Percentiles rank a stretch among this genome's conserved stretches.
Conservation (phyloP, 352 stramenopile genomes). For the Phytophthora chlamydospora region DNA sequence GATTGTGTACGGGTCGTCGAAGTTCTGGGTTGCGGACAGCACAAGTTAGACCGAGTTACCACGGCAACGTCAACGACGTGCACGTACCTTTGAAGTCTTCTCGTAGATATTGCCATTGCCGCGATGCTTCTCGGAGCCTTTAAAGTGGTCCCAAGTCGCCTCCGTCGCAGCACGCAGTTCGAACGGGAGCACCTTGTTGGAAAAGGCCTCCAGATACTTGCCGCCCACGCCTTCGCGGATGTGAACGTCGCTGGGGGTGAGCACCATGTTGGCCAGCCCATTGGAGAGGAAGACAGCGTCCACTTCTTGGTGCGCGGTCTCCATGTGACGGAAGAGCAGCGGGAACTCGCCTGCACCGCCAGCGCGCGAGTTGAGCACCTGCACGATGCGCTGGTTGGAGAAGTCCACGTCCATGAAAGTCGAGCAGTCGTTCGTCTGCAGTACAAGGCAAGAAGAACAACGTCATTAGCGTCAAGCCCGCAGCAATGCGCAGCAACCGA, state of each 20-base stretch:
- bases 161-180: conserved; percentile 36
- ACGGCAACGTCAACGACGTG: not conserved
- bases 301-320: conserved; percentile 35
- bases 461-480: not conserved
- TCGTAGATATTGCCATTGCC: conserved; percentile 45
- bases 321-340: conserved; percentile 36
- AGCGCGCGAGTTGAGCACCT: conserved; percentile 18
- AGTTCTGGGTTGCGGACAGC: conserved; percentile 11
- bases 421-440: conserved; percentile 33
- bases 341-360: conserved; percentile 35
- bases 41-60: conserved; percentile 2
- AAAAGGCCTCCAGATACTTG: conserved; percentile 49
- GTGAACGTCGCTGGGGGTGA: conserved; percentile 37
- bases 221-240: conserved; percentile 43
- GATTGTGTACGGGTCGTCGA: conserved; percentile 49
- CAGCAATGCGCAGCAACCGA: not conserved
- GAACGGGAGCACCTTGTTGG: conserved; percentile 52
- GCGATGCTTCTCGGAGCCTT: conserved; percentile 39
- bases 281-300: conserved; percentile 42
- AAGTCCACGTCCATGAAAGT: conserved; percentile 30
- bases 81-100: conserved; percentile 36
- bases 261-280: conserved; percentile 38
- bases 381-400: conserved; percentile 26
- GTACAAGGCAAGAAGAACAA: conserved; percentile 4
- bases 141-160: conserved; percentile 52